A percentile compares a stretch with the other conserved stretches of the same genome.
Evolutionary conservation across 2,329 filamentous ascomycete species (phyloP).

Genomic region (Talaromyces sp.): DNA sequence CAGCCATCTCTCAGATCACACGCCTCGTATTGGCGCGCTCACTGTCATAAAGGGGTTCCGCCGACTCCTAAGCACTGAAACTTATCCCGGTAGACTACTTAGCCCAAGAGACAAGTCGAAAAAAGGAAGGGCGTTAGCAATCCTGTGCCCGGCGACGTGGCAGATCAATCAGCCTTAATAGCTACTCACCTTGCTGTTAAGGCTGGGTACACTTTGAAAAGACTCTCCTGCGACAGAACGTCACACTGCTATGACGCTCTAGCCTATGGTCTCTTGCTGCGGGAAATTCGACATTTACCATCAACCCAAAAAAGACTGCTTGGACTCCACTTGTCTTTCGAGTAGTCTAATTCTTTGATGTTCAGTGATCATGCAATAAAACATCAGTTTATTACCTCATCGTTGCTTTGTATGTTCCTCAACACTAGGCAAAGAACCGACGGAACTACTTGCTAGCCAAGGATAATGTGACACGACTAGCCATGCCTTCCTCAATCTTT

Average conservation of each 20-base stretch:
- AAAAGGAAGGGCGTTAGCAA: neutral
- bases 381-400: no score
- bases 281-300: neutral
- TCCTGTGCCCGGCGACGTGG: neutral
- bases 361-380: neutral
- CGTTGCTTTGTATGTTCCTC: neutral
- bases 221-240: neutral
- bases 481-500: slow-evolving; percentile 35
- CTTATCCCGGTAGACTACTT: neutral
- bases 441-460: neutral
- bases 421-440: neutral
- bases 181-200: neutral
- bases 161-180: neutral
- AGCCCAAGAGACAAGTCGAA: neutral
- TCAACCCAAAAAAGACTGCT: neutral
- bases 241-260: neutral
- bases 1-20: neutral
- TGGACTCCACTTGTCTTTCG: neutral
- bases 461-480: slow-evolving; percentile 23
- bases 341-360: neutral
- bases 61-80: neutral
- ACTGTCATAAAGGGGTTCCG: neutral
- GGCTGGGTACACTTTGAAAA: neutral
- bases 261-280: neutral
- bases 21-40: neutral